Evolutionary conservation across 139 green algal species (phyloP), one percentile per base, ranked within the genome.

Genomic region (Chlamydomonas schloesseri): DNA sequence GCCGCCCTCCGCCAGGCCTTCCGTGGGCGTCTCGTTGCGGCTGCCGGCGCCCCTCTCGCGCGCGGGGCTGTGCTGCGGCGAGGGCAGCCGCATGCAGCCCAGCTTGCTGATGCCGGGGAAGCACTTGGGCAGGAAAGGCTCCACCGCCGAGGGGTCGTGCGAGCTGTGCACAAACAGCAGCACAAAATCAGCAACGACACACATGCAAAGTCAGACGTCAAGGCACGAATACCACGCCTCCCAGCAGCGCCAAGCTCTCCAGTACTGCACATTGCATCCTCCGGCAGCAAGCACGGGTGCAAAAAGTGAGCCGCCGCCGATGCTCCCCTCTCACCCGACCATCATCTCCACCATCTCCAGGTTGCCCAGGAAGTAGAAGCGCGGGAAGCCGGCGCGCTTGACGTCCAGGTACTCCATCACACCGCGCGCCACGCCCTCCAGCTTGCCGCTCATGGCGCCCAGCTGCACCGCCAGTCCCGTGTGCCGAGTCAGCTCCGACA

Each of bases 301-400:
- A n/a, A n/a, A n/a, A n/a, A n/a, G n/a, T n/a, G n/a, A n/a, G n/a
- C n/a, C n/a, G n/a, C 46, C 46, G 37, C 73, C 73, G 10, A n/a
- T n/a, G n/a, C n/a, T n/a, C n/a, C n/a, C 15, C 42, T 18, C 87
- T 62, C 21, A 90, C 83, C 86, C 73, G 57, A 90, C 83, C 81
- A 93, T 87, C 80, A 92, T 83, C 55, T 90, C 86, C 74, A 92
- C 81, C 88, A 92, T 89, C 88, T 93, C 90, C 65, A 91, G 88
- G 70, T 97, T 95, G 42, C 90, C 94, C 71, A 97, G 93, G 90
- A 96, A 96, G 87, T 93, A 97, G 89, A 97, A 96, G 58, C 94
- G 84, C 14, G 94, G 94, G 82, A 97, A 97, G 60, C 91, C 80
- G 46, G 86, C 91, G 0, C 94, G 91, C 89, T 97, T 97, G 55